A percentile compares a stretch with the other conserved stretches of the same genome.
Evolutionary conservation across 345 rosid species (phyloP).

Genomic region (Tarenaya hassleriana): DNA sequence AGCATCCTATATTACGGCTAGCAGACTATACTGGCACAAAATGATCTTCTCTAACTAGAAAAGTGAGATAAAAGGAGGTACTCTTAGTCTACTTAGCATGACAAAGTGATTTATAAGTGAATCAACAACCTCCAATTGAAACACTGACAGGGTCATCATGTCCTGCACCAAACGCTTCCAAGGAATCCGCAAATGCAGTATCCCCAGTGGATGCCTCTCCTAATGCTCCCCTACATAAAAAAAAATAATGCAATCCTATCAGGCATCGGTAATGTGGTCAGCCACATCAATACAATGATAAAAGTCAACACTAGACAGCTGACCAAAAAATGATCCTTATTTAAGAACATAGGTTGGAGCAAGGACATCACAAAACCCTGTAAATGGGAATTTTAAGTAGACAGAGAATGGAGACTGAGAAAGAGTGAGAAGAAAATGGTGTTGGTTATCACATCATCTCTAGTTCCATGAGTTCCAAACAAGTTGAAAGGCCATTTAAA

Average conservation of each 20-base stretch:
- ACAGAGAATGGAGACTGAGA: neutral
- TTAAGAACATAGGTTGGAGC: too few species aligned
- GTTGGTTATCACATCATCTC: neutral
- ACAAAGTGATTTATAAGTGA: slow-evolving; percentile 2
- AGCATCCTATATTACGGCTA: neutral
- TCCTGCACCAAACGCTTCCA: slow-evolving; percentile 86
- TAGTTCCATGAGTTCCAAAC: slow-evolving; percentile 1
- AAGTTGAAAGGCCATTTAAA: too few species aligned
- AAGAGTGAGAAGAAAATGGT: neutral
- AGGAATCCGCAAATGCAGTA: slow-evolving; percentile 53
- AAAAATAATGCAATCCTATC: neutral
- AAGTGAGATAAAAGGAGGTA: slow-evolving; percentile 1
- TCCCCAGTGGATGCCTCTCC: slow-evolving; percentile 70
- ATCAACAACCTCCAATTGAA: slow-evolving; percentile 69
- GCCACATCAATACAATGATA: neutral
- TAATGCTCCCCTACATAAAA: slow-evolving; percentile 56
- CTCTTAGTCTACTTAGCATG: neutral
- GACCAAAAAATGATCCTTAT: too few species aligned
- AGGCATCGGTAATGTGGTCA: neutral
- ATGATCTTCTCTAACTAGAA: neutral
- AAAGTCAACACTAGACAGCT: too few species aligned
- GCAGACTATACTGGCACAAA: neutral
- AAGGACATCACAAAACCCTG: too few species aligned
- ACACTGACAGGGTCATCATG: slow-evolving; percentile 80
- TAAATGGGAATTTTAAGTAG: neutral